Conservation (phyloP, 2,329 filamentous ascomycete genomes). For the Penicillium sp. region DNA sequence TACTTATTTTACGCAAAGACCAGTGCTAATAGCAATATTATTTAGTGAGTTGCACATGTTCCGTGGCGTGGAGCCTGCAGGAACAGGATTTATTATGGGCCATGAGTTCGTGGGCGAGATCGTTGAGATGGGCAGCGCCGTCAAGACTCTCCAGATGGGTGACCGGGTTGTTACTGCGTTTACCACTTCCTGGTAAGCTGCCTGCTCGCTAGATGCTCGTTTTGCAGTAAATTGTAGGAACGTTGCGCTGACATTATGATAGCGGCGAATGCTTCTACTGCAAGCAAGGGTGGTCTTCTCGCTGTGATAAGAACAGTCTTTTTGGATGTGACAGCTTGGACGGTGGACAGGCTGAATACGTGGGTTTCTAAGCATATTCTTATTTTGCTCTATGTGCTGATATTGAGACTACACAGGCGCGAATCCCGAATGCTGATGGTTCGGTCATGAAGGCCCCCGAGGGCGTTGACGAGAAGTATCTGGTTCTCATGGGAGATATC, state of each 20-base stretch:
- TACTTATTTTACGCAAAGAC: background rate
- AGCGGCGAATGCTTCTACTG: slow-evolving; percentile 82
- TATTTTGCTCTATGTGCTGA: background rate
- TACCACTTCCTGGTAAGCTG: slow-evolving; percentile 68
- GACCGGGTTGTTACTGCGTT: slow-evolving; percentile 82
- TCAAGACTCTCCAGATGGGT: slow-evolving; percentile 67
- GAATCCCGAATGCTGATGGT: slow-evolving; percentile 75
- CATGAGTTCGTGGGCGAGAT: slow-evolving; percentile 85
- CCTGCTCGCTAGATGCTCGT: background rate
- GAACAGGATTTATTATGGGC: slow-evolving; percentile 63
- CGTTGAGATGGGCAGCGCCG: slow-evolving; percentile 62
- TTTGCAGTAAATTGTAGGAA: background rate
- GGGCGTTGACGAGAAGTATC: slow-evolving; percentile 67
- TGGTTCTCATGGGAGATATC: slow-evolving; percentile 90
- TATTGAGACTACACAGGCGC: slow-evolving; percentile 48
- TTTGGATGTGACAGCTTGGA: slow-evolving; percentile 70
- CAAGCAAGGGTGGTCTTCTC: slow-evolving; percentile 69
- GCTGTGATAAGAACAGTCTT: slow-evolving; percentile 67
- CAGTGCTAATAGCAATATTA: background rate
- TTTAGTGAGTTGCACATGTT: slow-evolving; percentile 78
- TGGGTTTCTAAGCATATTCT: slow-evolving; percentile 22
- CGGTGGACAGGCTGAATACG: slow-evolving; percentile 78
- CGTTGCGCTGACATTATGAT: slow-evolving; percentile 7
- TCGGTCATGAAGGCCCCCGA: slow-evolving; percentile 73
- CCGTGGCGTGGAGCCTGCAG: slow-evolving; percentile 72